A percentile compares a stretch with the other conserved stretches of the same genome.
Evolutionary conservation across 805 yeast genomes (phyloP).

Genomic region (Nakazawaea sp.): DNA sequence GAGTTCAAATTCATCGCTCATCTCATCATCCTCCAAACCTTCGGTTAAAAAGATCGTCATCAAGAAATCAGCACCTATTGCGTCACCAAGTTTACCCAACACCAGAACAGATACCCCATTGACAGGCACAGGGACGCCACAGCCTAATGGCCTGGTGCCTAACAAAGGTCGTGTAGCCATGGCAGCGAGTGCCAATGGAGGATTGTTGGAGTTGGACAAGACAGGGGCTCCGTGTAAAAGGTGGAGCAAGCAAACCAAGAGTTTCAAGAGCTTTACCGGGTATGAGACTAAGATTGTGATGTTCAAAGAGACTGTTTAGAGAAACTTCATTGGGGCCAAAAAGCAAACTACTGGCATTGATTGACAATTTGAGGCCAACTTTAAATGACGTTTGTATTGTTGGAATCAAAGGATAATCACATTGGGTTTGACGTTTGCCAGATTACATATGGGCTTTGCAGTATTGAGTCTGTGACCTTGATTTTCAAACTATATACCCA

Average conservation of each 20-base stretch:
- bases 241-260: slow-evolving; percentile 34
- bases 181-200: slow-evolving; percentile 11
- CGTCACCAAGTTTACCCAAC: background rate
- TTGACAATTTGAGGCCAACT: no score
- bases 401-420: no score
- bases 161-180: slow-evolving; percentile 8
- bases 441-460: no score
- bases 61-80: background rate
- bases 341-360: no score
- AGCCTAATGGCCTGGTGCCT: background rate
- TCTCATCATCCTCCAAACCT: slow-evolving; percentile 4
- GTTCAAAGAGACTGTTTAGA: background rate
- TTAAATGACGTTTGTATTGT: no score
- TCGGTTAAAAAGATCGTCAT: slow-evolving; percentile 4
- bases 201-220: slow-evolving; percentile 26
- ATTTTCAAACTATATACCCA: no score
- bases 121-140: background rate
- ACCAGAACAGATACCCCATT: slow-evolving; percentile 3
- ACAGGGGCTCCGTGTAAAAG: slow-evolving; percentile 34
- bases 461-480: no score
- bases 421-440: no score
- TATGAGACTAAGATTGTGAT: slow-evolving; percentile 16
- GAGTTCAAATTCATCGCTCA: no score
- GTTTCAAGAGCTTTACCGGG: slow-evolving; percentile 39
- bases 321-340: background rate